Evolutionary conservation across 2,329 filamentous ascomycete species (phyloP).

Genomic region (Nemania sp.): DNA sequence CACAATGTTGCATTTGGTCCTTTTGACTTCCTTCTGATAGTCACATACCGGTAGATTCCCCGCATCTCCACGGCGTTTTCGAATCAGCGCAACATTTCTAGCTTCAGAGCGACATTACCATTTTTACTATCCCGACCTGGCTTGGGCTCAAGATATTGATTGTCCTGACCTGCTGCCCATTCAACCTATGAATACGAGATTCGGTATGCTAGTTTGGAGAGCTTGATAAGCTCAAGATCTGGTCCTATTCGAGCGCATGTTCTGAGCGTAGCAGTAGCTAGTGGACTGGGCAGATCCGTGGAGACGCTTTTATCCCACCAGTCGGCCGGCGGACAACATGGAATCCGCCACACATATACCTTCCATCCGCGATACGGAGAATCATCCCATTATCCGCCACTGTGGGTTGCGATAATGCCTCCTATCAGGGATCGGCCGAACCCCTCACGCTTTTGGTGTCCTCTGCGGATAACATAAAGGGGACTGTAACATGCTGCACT

Average conservation of each 20-base stretch:
- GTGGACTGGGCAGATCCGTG: slow-evolving; percentile 1
- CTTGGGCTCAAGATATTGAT: too few species aligned
- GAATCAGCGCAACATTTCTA: too few species aligned
- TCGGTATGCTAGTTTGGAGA: too few species aligned
- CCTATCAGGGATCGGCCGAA: not conserved
- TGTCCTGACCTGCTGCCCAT: too few species aligned
- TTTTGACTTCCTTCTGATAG: too few species aligned
- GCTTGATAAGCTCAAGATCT: not conserved
- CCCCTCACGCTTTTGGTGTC: slow-evolving; percentile 7
- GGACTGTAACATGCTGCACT: not conserved
- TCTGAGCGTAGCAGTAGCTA: not conserved
- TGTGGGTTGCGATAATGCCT: slow-evolving; percentile 6
- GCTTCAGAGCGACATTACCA: too few species aligned
- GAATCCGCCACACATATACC: slow-evolving; percentile 14
- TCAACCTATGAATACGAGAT: too few species aligned
- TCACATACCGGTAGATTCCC: too few species aligned
- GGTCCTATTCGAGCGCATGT: not conserved
- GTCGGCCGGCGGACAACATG: slow-evolving; percentile 21
- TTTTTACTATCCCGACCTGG: too few species aligned
- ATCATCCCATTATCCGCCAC: slow-evolving; percentile 13
- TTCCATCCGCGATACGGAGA: slow-evolving; percentile 4
- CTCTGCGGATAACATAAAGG: not conserved
- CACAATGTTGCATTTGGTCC: too few species aligned
- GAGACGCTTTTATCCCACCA: slow-evolving; percentile 24
- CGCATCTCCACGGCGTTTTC: too few species aligned